Evolutionary conservation across 2,329 filamentous ascomycete species (phyloP), one percentile per base, ranked within the genome.

Genomic region (Sarocladium kiliense): DNA sequence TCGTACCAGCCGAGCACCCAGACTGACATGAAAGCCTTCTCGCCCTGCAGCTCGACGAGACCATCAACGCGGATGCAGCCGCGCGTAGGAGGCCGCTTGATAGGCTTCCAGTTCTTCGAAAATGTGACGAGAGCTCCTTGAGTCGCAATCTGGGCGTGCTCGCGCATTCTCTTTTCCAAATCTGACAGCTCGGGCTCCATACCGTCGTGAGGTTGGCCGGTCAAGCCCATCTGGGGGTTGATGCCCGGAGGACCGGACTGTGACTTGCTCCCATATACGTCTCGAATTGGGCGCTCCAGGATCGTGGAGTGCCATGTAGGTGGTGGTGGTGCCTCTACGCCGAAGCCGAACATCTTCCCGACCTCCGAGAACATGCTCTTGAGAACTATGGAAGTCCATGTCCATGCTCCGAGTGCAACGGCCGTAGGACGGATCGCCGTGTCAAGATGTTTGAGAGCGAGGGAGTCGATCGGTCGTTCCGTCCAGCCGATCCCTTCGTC

Each of bases 341-440:
- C 67, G 36, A 78, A 69, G 0, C 81, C 80, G 26, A 85, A 65
- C 12, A 73, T 70, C 34, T 68, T 74, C 19, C 71, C 71, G 1
- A 81, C 64, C 26, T 73, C 71, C 4, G 67, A 58, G 7, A 71
- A 66, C 16, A 80, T 75, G 54, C 79, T 73, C 50, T 71, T 72
- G 21, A 75, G 62, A 5, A 84, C 64, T 1, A 75, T 74, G 34
- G 73, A 76, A 9, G 74, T 63, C 59, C 84, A 82, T 1, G 73
- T 76, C 75, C 78, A 83, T 2, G 74, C 68, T 0, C 81, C 77
- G 50, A 76, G 57, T 4, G 77, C 72, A 2, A 84, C 63, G 2
- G 79, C 74, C 39, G 73, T 74, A 2, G 83, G 83, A 70, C 77
- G 83, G 3, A 85, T 66, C 2, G 74, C 71, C n/a, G 76, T 74